Base-by-base conservation (phyloP, 1,139 yeast genomes). In the Starmera stellimalicola region DNA sequence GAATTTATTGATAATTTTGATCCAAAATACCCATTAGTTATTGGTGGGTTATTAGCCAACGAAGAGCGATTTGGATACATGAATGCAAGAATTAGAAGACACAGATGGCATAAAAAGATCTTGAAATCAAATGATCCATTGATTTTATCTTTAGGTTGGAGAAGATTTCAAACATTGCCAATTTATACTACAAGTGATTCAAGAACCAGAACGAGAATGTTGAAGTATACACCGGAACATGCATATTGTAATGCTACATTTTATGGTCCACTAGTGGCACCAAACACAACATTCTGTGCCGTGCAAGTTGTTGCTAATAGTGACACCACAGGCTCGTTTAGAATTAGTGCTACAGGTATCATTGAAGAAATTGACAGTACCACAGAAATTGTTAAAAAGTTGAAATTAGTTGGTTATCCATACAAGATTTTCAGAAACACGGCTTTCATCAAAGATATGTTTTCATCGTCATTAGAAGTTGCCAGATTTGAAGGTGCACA, bases 401-500 rank as follows among this genome's bases (percentile, higher is more conserved):
- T 93, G 60, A 93, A 93, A 58, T 70, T 93, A 42, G 95, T 91
- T 20, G 99, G 99, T 34, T 71, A 85, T 54, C 97, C 99, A 18
- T 77, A 81, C 58, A 88, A 93, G 63, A 77, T 93, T 30, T 91
- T 79, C 74, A 80, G 87, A 52, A 93, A 91, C 60, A 93, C 98
- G 4, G 98, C 98, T 2, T 93, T 93, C 53, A 78, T 93, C 52
- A 88, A 85, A 58, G 97, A 88, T 52, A 93, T 93, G 99, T 93
- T 93, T 56, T 70, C 80, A 18, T 79, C 93, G 38, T 71, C 94
- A 0, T 68, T 93, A 58, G 99, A 93, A 61, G 95, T 88, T 37
- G 97, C 97, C 30, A 84, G 88, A 55, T 93, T 93, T 53, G 98
- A 93, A 63, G 99, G 99, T 37, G 98, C 98, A 0, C 79, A 88